A percentile compares a stretch with the other conserved stretches of the same genome.
phyloP scores from a whole-genome alignment of 495 filamentous ascomycete species.

The Cryomyces minteri region DNA sequence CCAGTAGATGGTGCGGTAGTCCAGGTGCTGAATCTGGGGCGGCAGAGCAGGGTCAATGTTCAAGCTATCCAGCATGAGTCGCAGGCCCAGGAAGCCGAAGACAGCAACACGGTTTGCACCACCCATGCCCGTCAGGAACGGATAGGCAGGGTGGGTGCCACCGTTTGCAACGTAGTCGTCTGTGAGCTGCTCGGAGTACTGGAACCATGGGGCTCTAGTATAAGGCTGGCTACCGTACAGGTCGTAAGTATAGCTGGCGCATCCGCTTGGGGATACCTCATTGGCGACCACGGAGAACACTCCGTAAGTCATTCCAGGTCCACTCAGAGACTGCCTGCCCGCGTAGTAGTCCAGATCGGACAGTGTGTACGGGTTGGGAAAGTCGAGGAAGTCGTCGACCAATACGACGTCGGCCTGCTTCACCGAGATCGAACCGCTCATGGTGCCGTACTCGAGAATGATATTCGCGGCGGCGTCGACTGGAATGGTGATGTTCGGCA shows the following conservation, averaged over 20 bases:
- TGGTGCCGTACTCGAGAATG: conserved; percentile 46
- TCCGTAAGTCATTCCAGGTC: conserved; percentile 49
- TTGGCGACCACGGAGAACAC: conserved; percentile 44
- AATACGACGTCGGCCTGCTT: conserved; percentile 51
- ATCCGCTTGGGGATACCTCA: conserved; percentile 37
- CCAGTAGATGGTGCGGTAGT: conserved; percentile 52
- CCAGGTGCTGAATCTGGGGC: conserved; percentile 40
- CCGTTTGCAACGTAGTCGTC: conserved; percentile 48
- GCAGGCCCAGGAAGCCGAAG: conserved; percentile 43
- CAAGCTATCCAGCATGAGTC: conserved; percentile 32
- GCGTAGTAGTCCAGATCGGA: conserved; percentile 46
- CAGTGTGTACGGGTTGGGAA: conserved; percentile 34
- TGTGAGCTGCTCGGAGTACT: conserved; percentile 50
- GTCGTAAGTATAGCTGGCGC: conserved; percentile 43
- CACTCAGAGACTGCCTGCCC: conserved; percentile 40
- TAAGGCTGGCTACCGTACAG: conserved; percentile 37
- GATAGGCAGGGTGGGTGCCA: conserved; percentile 45
- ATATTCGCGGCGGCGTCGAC: conserved; percentile 28
- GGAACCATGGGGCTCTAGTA: conserved; percentile 34
- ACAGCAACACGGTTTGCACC: conserved; percentile 42
- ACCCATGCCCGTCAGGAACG: conserved; percentile 49
- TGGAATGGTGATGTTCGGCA: conserved; percentile 19
- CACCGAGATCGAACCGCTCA: conserved; percentile 43
- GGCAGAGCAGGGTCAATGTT: conserved; percentile 40
- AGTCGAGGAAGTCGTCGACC: conserved; percentile 38